Percentiles rank a stretch among this genome's conserved stretches.
These are phyloP conservation scores for Paecilomyces sp. DNA, from an alignment of 2,329 filamentous ascomycete genomes.

Conservation along the genomic window DNA sequence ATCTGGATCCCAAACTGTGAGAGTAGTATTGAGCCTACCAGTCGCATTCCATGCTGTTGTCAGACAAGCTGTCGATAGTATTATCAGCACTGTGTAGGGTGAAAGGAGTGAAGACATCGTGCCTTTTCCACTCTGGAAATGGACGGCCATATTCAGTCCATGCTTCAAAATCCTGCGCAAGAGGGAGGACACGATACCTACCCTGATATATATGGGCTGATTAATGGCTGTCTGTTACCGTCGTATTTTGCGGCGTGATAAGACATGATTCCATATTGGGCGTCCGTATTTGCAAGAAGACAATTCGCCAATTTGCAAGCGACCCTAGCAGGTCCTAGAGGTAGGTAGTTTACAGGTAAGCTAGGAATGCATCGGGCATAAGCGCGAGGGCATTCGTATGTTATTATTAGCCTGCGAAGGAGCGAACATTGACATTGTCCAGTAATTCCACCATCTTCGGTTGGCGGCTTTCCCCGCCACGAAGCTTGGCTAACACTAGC, in stretches of 20 bases:
- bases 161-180: neutral
- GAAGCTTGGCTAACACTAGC: neutral
- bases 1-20: neutral
- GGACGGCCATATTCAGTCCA: neutral
- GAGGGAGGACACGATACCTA: neutral
- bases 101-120: conserved; percentile 19
- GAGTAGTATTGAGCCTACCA: neutral
- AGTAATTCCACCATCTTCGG: neutral
- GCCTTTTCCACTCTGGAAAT: neutral
- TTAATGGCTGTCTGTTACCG: neutral
- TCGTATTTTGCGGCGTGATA: neutral
- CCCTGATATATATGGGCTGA: neutral
- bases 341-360: neutral
- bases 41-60: neutral
- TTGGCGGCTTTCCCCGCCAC: neutral
- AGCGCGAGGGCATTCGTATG: neutral
- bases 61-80: neutral
- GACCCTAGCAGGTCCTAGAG: neutral
- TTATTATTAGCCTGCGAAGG: neutral
- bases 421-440: neutral
- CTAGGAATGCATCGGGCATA: neutral
- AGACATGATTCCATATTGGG: neutral
- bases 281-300: neutral
- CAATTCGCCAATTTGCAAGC: neutral
- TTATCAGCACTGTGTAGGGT: neutral